phyloP scores from a whole-genome alignment of 805 yeast species.

The Isabelozyma rhagii region DNA sequence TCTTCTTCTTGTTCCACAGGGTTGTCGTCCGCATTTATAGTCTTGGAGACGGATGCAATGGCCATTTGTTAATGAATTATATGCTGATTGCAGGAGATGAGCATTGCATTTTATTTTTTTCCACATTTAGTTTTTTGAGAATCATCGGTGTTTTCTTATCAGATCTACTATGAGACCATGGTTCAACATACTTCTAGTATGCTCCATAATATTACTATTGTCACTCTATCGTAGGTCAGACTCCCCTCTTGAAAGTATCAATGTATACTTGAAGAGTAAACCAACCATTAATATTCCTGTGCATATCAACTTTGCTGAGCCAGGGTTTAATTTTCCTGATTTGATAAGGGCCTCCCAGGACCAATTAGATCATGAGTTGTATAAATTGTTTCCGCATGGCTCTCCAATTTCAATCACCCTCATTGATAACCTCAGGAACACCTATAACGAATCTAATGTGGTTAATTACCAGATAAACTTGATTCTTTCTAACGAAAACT shows the following conservation, averaged over 20 bases:
- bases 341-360: conserved; percentile 46
- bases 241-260: not conserved
- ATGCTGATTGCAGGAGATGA: not conserved
- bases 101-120: not conserved
- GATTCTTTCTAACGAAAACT: conserved; percentile 38
- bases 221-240: not conserved
- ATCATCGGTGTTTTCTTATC: not conserved
- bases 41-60: conserved; percentile 26
- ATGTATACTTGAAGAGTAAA: not conserved
- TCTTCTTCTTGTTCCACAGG: conserved; percentile 65
- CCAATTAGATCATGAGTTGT: conserved; percentile 26
- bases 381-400: not conserved
- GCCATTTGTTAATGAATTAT: conserved; percentile 15
- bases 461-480: conserved; percentile 33
- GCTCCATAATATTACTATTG: not conserved
- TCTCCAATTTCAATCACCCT: not conserved
- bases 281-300: conserved; percentile 17
- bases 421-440: not conserved
- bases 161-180: not conserved
- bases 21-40: conserved; percentile 23
- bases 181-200: not conserved
- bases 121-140: not conserved
- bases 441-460: not conserved
- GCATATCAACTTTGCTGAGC: conserved; percentile 25
- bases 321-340: conserved; percentile 63